Percentiles rank a stretch among this genome's conserved stretches.
phyloP scores from a whole-genome alignment of 352 stramenopile genomes.

The Peronosclerospora sorghi region DNA sequence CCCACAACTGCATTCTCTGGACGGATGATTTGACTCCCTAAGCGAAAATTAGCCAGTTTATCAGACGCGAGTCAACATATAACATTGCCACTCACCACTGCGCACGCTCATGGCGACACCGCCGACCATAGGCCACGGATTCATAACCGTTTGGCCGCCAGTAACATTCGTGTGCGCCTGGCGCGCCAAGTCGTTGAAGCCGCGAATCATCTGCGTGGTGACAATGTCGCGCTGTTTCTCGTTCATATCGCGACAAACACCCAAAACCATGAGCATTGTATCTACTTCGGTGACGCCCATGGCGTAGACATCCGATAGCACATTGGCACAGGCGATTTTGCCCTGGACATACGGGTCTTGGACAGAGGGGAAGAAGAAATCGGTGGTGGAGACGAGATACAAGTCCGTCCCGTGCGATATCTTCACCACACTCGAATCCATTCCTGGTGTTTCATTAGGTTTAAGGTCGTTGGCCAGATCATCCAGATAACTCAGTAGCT shows the following conservation, averaged over 20 bases:
- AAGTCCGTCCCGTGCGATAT: slow-evolving; percentile 74
- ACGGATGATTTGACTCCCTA: slow-evolving; percentile 78
- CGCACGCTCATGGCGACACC: slow-evolving; percentile 87
- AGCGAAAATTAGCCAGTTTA: background rate
- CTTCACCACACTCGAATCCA: slow-evolving; percentile 87
- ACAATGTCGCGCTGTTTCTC: slow-evolving; percentile 87
- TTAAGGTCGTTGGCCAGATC: slow-evolving; percentile 85
- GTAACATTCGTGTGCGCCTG: slow-evolving; percentile 87
- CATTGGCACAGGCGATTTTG: slow-evolving; percentile 90
- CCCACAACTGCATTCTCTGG: slow-evolving; percentile 82
- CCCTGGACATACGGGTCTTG: slow-evolving; percentile 90
- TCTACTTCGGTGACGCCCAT: slow-evolving; percentile 91
- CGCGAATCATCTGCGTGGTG: slow-evolving; percentile 89
- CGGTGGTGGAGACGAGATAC: slow-evolving; percentile 88
- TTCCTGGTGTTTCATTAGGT: slow-evolving; percentile 83
- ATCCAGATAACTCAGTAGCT: slow-evolving; percentile 88
- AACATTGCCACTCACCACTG: slow-evolving; percentile 31
- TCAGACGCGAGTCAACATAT: background rate
- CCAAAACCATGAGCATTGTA: slow-evolving; percentile 93
- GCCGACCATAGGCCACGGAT: slow-evolving; percentile 93
- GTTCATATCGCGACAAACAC: slow-evolving; percentile 87
- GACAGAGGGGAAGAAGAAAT: slow-evolving; percentile 94
- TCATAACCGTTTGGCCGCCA: slow-evolving; percentile 92
- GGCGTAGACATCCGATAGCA: slow-evolving; percentile 91
- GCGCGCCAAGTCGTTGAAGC: slow-evolving; percentile 85